Evolutionary conservation across 1,284 basidiomycete species (phyloP).

Genomic region (Ceratobasidium sp.): DNA sequence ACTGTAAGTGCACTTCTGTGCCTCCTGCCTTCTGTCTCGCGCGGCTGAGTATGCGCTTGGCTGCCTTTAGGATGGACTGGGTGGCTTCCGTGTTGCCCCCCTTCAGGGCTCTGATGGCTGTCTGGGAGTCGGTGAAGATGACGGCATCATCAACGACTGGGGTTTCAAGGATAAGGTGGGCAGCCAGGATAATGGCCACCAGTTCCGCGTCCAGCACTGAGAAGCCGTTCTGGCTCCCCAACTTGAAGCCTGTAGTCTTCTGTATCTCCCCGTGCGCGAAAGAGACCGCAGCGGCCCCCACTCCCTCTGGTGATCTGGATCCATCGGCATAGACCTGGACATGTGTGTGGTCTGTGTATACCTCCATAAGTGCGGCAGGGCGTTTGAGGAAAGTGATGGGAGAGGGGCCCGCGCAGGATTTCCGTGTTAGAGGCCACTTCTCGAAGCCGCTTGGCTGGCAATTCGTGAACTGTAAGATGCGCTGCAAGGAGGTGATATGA

Average conservation of each 20-base stretch:
- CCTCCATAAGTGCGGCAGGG: neutral
- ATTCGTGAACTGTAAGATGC: neutral
- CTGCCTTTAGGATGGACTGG: neutral
- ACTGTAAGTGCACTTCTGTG: neutral
- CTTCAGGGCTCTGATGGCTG: neutral
- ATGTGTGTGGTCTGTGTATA: neutral
- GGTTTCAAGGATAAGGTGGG: neutral
- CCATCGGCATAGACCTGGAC: neutral
- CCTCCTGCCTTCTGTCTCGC: neutral
- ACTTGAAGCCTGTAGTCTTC: neutral
- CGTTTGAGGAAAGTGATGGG: neutral
- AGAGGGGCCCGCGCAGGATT: too few relatives aligned
- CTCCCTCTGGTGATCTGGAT: neutral
- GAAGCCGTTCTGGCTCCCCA: neutral
- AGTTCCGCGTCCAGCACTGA: neutral
- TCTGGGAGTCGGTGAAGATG: neutral
- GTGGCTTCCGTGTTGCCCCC: neutral
- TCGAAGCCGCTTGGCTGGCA: neutral
- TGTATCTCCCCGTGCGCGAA: neutral
- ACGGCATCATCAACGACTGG: neutral
- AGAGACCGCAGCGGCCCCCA: neutral
- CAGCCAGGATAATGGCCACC: neutral
- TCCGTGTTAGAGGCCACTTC: neutral
- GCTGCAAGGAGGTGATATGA: neutral
- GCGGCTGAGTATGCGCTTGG: neutral